These are phyloP conservation scores for Silene vulgaris DNA, from an alignment of 179 eudicot genomes.

Conservation along the genomic window DNA sequence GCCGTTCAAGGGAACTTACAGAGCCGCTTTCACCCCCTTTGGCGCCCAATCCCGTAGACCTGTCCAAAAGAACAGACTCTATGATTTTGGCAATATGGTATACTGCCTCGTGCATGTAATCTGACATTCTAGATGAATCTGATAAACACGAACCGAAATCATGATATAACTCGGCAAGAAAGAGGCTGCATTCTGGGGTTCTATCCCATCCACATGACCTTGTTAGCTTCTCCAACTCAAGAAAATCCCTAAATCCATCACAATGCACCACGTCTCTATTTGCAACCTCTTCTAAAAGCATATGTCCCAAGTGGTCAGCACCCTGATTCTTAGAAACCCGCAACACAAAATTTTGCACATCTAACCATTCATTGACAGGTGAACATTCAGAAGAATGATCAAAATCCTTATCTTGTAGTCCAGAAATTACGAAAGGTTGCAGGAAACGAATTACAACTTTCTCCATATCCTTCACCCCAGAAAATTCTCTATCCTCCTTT, in stretches of 20 bases:
- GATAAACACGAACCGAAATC: conserved; percentile 62
- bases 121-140: conserved; percentile 39
- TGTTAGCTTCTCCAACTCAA: conserved; percentile 82
- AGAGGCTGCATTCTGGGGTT: conserved; percentile 78
- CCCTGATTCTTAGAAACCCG: conserved; percentile 59
- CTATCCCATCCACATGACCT: conserved; percentile 69
- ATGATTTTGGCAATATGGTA: conserved; percentile 84
- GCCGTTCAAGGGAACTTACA: conserved; percentile 28
- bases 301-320: conserved; percentile 75
- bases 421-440: conserved; percentile 51
- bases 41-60: conserved; percentile 37
- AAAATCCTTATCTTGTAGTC: conserved; percentile 36
- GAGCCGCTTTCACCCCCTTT: conserved; percentile 26
- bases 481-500: conserved; percentile 71
- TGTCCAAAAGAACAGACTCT: conserved; percentile 62
- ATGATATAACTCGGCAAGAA: conserved; percentile 83
- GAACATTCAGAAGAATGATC: conserved; percentile 35
- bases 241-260: conserved; percentile 50
- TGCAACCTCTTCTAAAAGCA: conserved; percentile 78
- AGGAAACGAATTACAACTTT: conserved; percentile 64
- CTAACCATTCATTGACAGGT: conserved; percentile 37
- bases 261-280: conserved; percentile 41
- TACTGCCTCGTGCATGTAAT: conserved; percentile 57
- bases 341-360: conserved; percentile 52
- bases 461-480: conserved; percentile 56